Base-by-base conservation (phyloP, 1,284 basidiomycete species). In the Fistulina hepatica region DNA sequence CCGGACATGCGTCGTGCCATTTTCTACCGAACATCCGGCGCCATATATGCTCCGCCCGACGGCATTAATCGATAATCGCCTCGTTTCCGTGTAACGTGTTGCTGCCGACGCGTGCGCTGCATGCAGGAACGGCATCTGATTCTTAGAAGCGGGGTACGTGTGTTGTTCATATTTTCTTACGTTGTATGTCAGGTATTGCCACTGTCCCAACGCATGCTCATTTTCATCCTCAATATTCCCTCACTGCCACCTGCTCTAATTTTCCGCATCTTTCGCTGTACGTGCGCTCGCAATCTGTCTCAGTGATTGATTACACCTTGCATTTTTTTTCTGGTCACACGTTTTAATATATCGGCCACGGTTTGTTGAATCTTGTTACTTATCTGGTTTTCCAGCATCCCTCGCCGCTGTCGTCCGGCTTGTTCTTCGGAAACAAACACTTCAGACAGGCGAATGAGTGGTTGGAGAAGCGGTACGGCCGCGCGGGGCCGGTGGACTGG, bases 401-500 rank as follows among this genome's bases (percentile, higher is more conserved):
- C 7, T 83, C 81, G 21, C 90, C 90, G 5, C 60, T 83, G 12
- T 83, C 83, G 33, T 92, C 86, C 1, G 67, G 74, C 48, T 68
- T 72, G 39, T 97, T 97, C 66, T 60, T 92, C 41, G 89, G 89
- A 34, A 95, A 94, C 58, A 78, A 77, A 21, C 93, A 97, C 61
- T 97, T 97, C 64, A 79, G 72, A 52, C 68, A 75, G 45, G 85
- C 90, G 26, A 94, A 91, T 54, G 69, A 77, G 44, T 92, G 88
- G 88, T 63, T 92, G 13, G 71, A 73, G 51, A 53, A 67, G 44
- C 76, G 75, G 45, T 91, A 91, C 49, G 88, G 86, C 4, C 48
- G 63, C 8, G 76, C 75, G 24, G 76, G 73, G 22, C 69, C 64
- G 38, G 81, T 92, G 21, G 71, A 90, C 53, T 92, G 88, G 88